Base-by-base conservation (phyloP, 1,284 basidiomycete species). In the Pisolithus thermaeus region DNA sequence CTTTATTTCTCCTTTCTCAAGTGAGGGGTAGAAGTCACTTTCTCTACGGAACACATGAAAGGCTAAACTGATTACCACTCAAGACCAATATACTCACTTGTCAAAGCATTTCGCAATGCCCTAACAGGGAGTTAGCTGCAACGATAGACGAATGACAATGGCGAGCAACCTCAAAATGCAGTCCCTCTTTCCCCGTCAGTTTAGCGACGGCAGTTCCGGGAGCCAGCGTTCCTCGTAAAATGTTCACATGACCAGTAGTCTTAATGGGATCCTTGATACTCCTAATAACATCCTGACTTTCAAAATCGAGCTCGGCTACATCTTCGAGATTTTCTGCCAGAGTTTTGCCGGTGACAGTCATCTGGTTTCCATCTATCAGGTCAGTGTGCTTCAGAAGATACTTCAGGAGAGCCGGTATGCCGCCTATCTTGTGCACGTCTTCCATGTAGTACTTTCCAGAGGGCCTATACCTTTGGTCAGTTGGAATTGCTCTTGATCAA, bases 361-460 rank as follows among this genome's bases (percentile, higher is more conserved):
- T 73, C 61, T 90, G 90, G 60, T 78, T 81, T 47, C 95, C 94
- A 63, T 97, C 90, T 69, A 99, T 90, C 59, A 97, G 77, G 58
- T 88, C 78, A 45, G 88, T 89, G 68, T 92, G 74, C 61, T 92
- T 90, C 57, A 96, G 77, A 45, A 98, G 81, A 72, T 97, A 97
- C 67, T 88, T 90, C 55, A 91, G 68, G 49, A 87, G 72, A 1
- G 81, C 81, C 0, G 94, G 94, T 56, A 95, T 87, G 53, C 94
- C 94, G 37, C 94, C 94, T 58, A 93, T 85, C 58, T 79, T 83
- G 76, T 97, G 91, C 32, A 99, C 78, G 66, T 98, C 94, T 73
- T 97, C 92, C 94, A 98, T 97, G 62, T 91, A 87, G 70, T 95
- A 97, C 73, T 88, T 88, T 25, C 94, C 94, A 27, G 90, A 92